These are phyloP conservation scores for Candida silvicultrix DNA, from an alignment of 805 yeast species.

Conservation along the genomic window DNA sequence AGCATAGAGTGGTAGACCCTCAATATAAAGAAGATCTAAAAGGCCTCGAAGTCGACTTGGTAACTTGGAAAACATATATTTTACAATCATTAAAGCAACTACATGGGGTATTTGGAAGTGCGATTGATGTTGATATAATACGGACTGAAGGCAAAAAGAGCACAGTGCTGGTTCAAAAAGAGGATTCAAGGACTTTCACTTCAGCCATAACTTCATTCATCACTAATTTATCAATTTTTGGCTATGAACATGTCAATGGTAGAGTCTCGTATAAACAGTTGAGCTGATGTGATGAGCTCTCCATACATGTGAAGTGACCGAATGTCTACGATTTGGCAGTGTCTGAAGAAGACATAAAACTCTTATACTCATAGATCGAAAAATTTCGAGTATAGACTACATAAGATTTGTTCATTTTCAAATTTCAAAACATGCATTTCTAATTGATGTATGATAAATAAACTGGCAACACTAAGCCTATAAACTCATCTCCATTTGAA, in stretches of 20 bases:
- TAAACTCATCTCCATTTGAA: constrained; percentile 41
- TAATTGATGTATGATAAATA: too few species aligned
- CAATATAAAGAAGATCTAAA: neutral
- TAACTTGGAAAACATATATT: constrained; percentile 34
- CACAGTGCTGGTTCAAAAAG: constrained; percentile 21
- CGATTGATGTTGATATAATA: constrained; percentile 28
- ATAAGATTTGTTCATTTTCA: too few species aligned
- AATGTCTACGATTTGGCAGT: too few species aligned
- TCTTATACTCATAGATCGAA: too few species aligned
- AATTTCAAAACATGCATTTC: too few species aligned
- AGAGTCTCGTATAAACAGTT: constrained; percentile 5
- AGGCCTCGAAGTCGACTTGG: constrained; percentile 20
- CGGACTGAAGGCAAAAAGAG: constrained; percentile 18
- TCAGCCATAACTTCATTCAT: constrained; percentile 27
- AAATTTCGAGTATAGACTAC: too few species aligned
- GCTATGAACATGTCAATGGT: constrained; percentile 21
- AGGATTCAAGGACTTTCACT: constrained; percentile 23
- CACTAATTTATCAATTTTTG: constrained; percentile 21
- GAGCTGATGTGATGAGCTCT: too few species aligned
- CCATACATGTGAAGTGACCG: too few species aligned
- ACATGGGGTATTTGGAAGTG: constrained; percentile 36
- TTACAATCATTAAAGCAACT: constrained; percentile 27
- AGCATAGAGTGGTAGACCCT: neutral
- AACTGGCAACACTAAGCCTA: too few species aligned
- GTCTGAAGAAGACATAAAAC: too few species aligned